Evolutionary conservation across 768 basidiomycete species (phyloP).

Genomic region (Amanita polypyramis): DNA sequence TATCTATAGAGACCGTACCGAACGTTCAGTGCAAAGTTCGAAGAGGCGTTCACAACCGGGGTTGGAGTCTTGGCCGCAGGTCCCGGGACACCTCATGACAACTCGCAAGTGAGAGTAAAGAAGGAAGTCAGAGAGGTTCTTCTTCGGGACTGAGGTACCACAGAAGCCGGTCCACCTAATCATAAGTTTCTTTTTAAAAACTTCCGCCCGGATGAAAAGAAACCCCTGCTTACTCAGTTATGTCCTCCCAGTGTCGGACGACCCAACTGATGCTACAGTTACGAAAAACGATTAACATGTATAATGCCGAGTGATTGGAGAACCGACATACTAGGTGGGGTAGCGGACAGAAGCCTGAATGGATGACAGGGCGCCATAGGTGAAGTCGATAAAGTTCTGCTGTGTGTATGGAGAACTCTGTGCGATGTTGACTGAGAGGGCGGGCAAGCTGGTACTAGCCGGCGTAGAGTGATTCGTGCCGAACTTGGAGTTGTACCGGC

Average conservation of each 20-base stretch:
- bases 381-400: constrained; percentile 6
- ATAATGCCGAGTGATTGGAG: neutral
- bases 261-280: neutral
- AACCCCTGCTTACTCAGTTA: constrained; percentile 4
- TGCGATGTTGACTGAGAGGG: constrained; percentile 2
- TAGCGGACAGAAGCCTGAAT: constrained; percentile 2
- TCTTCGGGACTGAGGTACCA: constrained; percentile 1
- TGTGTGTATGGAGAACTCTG: constrained; percentile 5
- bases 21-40: neutral
- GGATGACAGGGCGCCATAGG: constrained; percentile 1
- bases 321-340: neutral
- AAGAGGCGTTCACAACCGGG: constrained; percentile 10
- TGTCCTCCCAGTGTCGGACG: constrained; percentile 2
- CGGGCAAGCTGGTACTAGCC: constrained; percentile 2
- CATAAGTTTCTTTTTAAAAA: neutral
- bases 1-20: neutral
- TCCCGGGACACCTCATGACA: neutral
- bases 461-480: constrained; percentile 5
- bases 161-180: constrained; percentile 10
- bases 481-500: constrained; percentile 7
- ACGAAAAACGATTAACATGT: neutral
- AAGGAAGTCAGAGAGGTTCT: constrained; percentile 8
- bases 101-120: constrained; percentile 2
- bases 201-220: neutral
- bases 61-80: constrained; percentile 7